Conservation (phyloP, 2,329 filamentous ascomycete genomes). For the Westerdykella ornata region DNA sequence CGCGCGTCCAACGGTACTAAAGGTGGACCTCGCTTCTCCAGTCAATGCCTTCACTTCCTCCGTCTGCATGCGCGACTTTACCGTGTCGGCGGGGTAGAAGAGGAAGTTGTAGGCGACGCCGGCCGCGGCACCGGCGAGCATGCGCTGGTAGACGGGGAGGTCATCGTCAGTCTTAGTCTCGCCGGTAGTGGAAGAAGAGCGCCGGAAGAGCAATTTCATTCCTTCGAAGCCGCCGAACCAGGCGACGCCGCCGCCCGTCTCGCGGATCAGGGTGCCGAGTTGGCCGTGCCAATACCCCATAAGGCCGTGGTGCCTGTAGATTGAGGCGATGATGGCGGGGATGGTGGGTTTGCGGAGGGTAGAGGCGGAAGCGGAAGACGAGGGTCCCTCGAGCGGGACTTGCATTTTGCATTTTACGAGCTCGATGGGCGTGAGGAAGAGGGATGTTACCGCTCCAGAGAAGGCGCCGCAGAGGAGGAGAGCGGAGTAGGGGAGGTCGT, state of each 20-base stretch:
- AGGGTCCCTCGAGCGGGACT: conserved; percentile 50
- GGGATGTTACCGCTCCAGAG: conserved; percentile 80
- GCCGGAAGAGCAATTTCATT: conserved; percentile 63
- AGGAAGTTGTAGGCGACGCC: conserved; percentile 95
- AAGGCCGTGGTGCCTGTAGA: conserved; percentile 77
- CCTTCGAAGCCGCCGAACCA: conserved; percentile 69
- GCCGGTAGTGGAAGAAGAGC: conserved; percentile 25
- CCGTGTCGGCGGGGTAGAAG: conserved; percentile 94
- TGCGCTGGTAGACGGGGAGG: conserved; percentile 78
- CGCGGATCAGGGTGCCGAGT: conserved; percentile 83
- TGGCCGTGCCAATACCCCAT: conserved; percentile 93
- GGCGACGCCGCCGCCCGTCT: conserved; percentile 85
- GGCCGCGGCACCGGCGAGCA: conserved; percentile 76
- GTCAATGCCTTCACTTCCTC: conserved; percentile 56
- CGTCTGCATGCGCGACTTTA: conserved; percentile 97
- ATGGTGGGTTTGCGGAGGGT: conserved; percentile 54
- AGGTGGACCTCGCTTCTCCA: conserved; percentile 54
- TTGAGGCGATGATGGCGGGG: conserved; percentile 63
- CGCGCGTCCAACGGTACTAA: conserved; percentile 62
- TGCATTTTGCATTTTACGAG: conserved; percentile 99
- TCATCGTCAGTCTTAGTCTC: conserved; percentile 45
- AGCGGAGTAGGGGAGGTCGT: conserved; percentile 64
- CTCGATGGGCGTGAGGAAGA: conserved; percentile 90
- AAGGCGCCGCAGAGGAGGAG: conserved; percentile 77
- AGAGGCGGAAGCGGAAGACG: conserved; percentile 20